Base-by-base conservation (phyloP, 2,329 filamentous ascomycete genomes). In the Meredithiella fracta region DNA sequence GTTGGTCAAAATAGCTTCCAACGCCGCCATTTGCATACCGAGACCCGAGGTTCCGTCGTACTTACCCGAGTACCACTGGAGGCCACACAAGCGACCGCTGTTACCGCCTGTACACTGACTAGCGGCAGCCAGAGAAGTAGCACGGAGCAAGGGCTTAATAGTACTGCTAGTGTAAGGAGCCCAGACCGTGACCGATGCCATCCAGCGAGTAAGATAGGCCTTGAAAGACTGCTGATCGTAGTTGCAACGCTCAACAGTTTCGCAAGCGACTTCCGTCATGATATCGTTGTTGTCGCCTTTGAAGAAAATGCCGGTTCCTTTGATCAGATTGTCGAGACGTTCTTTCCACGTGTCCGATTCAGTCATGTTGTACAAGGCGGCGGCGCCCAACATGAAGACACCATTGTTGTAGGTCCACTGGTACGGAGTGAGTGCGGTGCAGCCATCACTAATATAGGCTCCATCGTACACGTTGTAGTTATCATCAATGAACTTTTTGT, bases 401-500 rank as follows among this genome's bases (percentile, higher is more conserved):
- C 82, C 84, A 4, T 77, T 74, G 62, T 86, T 86, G 67, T 85
- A 85, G 1, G 77, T 77, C 73, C 82, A 88, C 63, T 85, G 81
- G 59, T 82, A 77, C 1, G 73, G 75, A 15, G 76, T 74, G 56
- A 82, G 68, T 3, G 70, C 63, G 1, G 73, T 76, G 66, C 82
- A 86, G 61, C 82, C 78, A 29, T 69, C 68, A 4, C 68, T 67
- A 34, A 75, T 75, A 54, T 79, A 73, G 4, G 75, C 74, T 34
- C 83, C 83, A 61, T 83, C 83, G 61, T 74, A 83, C 17, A 86
- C 70, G 51, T 75, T 72, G 64, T 77, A 85, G 2, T 75, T 70
- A 5, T 74, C 65, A 63, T 79, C 73, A 59, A 86, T 75, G 54
- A 86, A 74, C 0, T 77, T 71, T 49, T 80, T 69, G 5, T 63